Evolutionary conservation across 208 protist genomes (phyloP).

Genomic region (Leishmania lainsoni): DNA sequence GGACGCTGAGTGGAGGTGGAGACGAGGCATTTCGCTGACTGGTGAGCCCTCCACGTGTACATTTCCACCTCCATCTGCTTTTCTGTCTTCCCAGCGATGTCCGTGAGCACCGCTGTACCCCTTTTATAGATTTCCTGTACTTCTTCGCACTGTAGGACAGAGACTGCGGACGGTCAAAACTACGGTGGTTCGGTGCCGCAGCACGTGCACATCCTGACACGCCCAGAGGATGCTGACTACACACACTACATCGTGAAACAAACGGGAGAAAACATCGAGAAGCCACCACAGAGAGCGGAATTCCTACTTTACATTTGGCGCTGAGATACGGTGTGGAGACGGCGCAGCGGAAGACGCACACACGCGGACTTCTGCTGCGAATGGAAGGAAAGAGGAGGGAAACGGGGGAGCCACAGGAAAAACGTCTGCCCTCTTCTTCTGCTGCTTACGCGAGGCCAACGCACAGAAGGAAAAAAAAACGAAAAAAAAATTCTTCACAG

Average conservation of each 20-base stretch:
- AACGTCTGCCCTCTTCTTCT: neutral
- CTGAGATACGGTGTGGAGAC: neutral
- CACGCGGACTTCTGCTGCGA: too few species aligned
- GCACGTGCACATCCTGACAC: neutral
- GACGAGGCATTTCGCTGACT: neutral
- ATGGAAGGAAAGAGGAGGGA: neutral
- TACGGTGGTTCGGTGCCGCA: neutral
- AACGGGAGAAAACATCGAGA: too few species aligned
- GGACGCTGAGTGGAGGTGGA: neutral
- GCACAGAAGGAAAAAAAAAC: neutral
- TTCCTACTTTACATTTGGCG: slow-evolving; percentile 1
- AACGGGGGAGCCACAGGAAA: neutral
- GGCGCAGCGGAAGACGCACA: neutral
- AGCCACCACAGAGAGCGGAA: neutral
- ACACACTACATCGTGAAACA: neutral
- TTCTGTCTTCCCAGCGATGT: neutral
- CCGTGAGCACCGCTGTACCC: neutral
- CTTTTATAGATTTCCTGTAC: too few species aligned
- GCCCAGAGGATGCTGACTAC: neutral
- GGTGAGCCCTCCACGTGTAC: neutral
- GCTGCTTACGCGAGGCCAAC: neutral
- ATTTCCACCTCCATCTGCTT: neutral
- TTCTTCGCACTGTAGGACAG: neutral
- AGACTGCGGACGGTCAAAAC: neutral
- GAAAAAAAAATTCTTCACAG: too few species aligned